These are phyloP conservation scores for Talaromyces sp. DNA, from an alignment of 2,329 filamentous ascomycete genomes.

Conservation along the genomic window DNA sequence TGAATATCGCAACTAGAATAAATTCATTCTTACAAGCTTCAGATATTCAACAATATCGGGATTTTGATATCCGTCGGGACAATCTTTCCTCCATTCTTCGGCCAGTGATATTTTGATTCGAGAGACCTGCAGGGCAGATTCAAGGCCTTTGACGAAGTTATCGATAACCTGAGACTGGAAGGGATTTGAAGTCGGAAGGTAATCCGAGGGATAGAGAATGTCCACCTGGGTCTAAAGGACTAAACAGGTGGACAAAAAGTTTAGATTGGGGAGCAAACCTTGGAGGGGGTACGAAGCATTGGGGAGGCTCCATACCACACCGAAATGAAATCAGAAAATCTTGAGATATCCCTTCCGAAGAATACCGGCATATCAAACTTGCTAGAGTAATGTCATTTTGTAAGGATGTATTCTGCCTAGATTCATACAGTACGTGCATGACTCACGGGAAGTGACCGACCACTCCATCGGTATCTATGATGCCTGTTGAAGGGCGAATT, in stretches of 20 bases:
- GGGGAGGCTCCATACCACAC: background rate
- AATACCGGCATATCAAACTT: conserved; percentile 21
- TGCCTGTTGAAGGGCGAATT: conserved; percentile 48
- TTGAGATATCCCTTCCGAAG: background rate
- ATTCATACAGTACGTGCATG: too few species aligned
- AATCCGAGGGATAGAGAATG: background rate
- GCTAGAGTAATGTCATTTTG: too few species aligned
- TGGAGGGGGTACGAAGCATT: background rate
- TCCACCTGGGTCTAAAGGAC: too few species aligned
- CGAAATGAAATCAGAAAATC: background rate
- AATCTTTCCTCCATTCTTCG: background rate
- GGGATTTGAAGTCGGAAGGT: background rate
- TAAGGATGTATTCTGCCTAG: too few species aligned
- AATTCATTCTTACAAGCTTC: background rate
- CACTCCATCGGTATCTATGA: conserved; percentile 47
- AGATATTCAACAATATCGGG: background rate
- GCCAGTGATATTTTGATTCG: background rate
- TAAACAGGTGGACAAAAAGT: too few species aligned
- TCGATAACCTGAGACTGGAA: background rate
- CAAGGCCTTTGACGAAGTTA: background rate
- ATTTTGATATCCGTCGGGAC: background rate
- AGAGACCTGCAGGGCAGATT: background rate
- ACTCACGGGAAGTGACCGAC: conserved; percentile 43
- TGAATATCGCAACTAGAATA: too few species aligned
- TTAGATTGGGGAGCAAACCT: background rate